phyloP scores from a whole-genome alignment of 441 rosid genomes.

The Populus trichocarpa region DNA sequence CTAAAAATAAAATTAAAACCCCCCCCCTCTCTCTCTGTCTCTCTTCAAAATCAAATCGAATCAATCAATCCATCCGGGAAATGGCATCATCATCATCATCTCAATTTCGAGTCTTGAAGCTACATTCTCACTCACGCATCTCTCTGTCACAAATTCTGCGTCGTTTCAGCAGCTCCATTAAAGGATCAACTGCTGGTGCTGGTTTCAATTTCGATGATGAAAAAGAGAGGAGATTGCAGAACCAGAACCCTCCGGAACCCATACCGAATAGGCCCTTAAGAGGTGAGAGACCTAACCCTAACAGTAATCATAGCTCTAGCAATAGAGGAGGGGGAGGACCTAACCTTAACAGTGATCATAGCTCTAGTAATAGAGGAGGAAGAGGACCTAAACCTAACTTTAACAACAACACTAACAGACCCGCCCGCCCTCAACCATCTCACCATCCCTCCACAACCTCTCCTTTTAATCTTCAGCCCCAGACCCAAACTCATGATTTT shows the following conservation, averaged over 20 bases:
- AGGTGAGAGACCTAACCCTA: constrained; percentile 32
- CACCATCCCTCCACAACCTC: background rate
- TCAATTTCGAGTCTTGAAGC: background rate
- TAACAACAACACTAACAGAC: background rate
- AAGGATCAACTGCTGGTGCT: constrained; percentile 2
- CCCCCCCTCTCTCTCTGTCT: background rate
- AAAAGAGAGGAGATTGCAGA: background rate
- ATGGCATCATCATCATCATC: background rate
- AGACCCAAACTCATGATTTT: background rate
- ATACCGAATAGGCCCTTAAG: constrained; percentile 65
- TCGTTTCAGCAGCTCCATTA: constrained; percentile 26
- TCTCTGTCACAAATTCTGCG: constrained; percentile 10
- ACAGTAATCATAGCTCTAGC: background rate
- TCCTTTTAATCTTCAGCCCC: background rate
- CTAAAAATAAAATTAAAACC: background rate
- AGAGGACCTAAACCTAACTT: background rate
- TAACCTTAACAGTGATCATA: too few species aligned
- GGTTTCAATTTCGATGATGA: constrained; percentile 3
- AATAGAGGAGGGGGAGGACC: background rate
- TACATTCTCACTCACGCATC: background rate
- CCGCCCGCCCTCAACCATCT: background rate
- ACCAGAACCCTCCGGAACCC: constrained; percentile 47
- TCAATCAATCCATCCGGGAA: background rate
- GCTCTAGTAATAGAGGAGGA: background rate
- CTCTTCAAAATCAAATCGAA: background rate